Percentiles rank a stretch among this genome's conserved stretches.
phyloP scores from a whole-genome alignment of 176 grass and related monocot species.

The Otatea glauca region DNA sequence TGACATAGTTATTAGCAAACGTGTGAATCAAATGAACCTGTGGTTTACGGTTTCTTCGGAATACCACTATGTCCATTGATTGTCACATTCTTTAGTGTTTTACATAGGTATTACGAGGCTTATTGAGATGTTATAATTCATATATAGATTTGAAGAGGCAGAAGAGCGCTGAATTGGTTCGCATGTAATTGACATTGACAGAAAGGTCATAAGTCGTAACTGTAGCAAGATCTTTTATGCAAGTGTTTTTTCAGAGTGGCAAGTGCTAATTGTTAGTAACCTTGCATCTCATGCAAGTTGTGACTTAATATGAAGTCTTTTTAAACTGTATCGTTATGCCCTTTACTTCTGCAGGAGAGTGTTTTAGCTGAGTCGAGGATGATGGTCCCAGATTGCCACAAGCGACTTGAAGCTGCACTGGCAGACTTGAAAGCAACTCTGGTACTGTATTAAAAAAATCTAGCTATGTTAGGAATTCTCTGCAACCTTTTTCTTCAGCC shows the following conservation, averaged over 20 bases:
- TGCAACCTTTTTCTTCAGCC: not conserved
- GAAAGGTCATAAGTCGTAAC: not conserved
- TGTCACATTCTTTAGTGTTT: not conserved
- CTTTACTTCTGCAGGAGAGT: constrained; percentile 63
- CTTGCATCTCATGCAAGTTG: not conserved
- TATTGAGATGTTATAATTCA: not conserved
- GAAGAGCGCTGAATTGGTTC: not conserved
- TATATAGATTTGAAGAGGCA: not conserved
- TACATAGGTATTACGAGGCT: not conserved
- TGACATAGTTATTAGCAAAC: not conserved
- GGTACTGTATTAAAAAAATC: constrained; percentile 34
- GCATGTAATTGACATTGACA: not conserved
- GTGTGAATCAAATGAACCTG: not conserved
- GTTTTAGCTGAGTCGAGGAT: constrained; percentile 96
- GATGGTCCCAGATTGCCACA: constrained; percentile 97
- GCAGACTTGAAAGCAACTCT: constrained; percentile 81
- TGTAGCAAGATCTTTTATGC: not conserved
- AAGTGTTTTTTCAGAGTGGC: not conserved
- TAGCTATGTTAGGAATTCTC: not conserved
- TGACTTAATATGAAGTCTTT: not conserved
- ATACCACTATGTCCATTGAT: not conserved
- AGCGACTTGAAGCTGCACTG: constrained; percentile 81
- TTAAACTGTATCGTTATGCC: not conserved
- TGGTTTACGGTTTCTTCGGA: not conserved
- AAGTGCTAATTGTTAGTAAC: not conserved